A percentile compares a stretch with the other conserved stretches of the same genome.
Conservation (phyloP, 805 yeast genomes). For the Sungouiella blattae region DNA sequence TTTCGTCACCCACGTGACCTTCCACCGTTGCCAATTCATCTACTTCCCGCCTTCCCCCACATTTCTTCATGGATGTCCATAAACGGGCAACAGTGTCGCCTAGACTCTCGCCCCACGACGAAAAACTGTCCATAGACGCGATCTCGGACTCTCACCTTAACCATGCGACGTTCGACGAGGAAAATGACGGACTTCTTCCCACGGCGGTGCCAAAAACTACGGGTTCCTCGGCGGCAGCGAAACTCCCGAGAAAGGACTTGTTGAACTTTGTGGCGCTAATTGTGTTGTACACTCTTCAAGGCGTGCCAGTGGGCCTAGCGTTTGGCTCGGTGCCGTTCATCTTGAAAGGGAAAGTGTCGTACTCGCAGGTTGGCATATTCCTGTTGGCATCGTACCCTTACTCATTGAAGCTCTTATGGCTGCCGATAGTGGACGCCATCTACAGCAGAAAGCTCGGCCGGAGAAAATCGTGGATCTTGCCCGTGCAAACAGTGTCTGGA, state of each 20-base stretch:
- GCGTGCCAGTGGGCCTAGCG: conserved; percentile 95
- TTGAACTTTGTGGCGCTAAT: conserved; percentile 59
- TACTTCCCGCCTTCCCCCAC: not conserved
- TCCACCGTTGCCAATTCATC: not conserved
- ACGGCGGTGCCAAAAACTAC: conserved; percentile 8
- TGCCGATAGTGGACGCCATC: conserved; percentile 91
- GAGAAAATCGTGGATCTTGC: conserved; percentile 90
- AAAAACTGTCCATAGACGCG: not conserved
- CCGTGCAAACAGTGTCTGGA: conserved; percentile 82
- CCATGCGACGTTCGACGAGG: conserved; percentile 26
- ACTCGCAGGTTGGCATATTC: conserved; percentile 87
- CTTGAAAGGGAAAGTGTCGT: conserved; percentile 75
- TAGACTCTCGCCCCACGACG: not conserved
- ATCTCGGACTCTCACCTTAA: not conserved
- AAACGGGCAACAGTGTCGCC: conserved; percentile 6
- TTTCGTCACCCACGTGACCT: not conserved
- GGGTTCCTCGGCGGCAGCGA: conserved; percentile 1
- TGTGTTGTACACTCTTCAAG: conserved; percentile 79
- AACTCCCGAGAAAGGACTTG: conserved; percentile 11
- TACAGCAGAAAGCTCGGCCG: conserved; percentile 70
- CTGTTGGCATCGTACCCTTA: conserved; percentile 94
- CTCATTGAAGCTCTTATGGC: conserved; percentile 88
- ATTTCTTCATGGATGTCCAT: conserved; percentile 13
- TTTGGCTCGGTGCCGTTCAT: conserved; percentile 93
- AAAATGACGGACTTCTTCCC: conserved; percentile 37